Base-by-base conservation (phyloP, 2,329 filamentous ascomycete genomes). In the Penicillium sp. region DNA sequence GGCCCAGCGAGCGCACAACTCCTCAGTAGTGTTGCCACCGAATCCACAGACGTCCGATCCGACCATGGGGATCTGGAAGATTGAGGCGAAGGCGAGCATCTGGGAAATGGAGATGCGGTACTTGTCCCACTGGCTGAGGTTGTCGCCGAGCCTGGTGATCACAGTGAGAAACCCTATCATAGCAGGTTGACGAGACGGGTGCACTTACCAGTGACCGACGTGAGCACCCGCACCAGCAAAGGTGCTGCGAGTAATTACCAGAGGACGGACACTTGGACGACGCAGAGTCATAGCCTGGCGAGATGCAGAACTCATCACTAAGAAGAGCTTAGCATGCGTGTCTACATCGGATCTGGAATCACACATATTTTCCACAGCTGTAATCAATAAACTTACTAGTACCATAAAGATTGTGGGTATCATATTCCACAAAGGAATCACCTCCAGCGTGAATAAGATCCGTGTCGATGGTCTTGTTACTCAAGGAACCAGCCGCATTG, bases 11-110 rank as follows among this genome's bases (percentile, higher is more conserved):
- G 89, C 85, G 72, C 90, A 93, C 6, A 93, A 83, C 49, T 85
- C 79, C 71, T 90, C 86, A 11, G 84, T 89, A 0, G 88, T 87
- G 68, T 89, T 84, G 14, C 80, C 83, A 11, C 81, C 88, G 70
- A 90, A 96, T 0, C 92, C 92, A 69, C 92, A 96, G 0, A 93
- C 88, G 66, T 96, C 92, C 2, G 85, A 82, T 13, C 89, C 89
- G 0, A 81, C 85, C 82, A 91, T 87, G 10, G 88, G 87, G 0
- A 91, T 73, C 66, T 90, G 88, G 75, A 87, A 91, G 60, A 91
- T 81, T 5, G 86, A 80, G 0, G 85, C 81, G 55, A 90, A 90
- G 2, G 83, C 81, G 33, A 89, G 73, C 75, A 88, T 84, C 68
- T 83, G 80, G 1, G 82, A 75, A 61, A 90, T 88, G 1, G 82